Base-by-base conservation (phyloP, 768 basidiomycete genomes). In the Tricholoma matsutake region DNA sequence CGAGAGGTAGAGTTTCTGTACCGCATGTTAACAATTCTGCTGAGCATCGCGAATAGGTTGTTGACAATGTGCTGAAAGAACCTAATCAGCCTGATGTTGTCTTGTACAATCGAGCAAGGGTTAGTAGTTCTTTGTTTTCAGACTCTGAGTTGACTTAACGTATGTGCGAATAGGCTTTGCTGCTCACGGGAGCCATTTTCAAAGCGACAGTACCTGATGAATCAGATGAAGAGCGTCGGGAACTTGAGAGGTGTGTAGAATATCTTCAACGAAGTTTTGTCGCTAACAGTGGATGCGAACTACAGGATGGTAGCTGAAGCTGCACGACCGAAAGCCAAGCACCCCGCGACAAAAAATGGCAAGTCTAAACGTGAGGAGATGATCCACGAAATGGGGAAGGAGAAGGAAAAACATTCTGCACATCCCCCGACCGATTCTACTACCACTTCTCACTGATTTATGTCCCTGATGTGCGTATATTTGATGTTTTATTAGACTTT, bases 191-290 rank as follows among this genome's bases (percentile, higher is more conserved):
- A 6, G 89, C 89, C 14, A 87, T 96, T 65, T 96, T 98, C 81
- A 96, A 96, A 73, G 76, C 81, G 4, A 84, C 91, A 0, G 71
- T 82, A 31, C 91, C 97, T 2, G 96, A 98, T 69, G 94, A 92
- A 70, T 88, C 92, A 7, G 96, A 97, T 69, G 90, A 91, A 70
- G 97, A 97, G 69, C 86, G 97, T 25, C 83, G 97, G 53, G 94
- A 98, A 73, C 84, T 99, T 18, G 97, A 99, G 75, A 79, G 94
- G 91, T 93, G 67, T 28, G 86, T 71, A 57, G 8, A 53, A 32
- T 13, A 9, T 32, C 14, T 53, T 53, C 3, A 6, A 10, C 16
- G 6, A 53, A 14, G 4, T 9, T 10, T 52, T 7, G 8, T 7
- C n/a, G 29, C 10, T 18, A 13, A 53, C 8, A 32, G 18, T 14